phyloP scores from a whole-genome alignment of 164 flowering plant genomes.

The Stephania yunnanensis region DNA sequence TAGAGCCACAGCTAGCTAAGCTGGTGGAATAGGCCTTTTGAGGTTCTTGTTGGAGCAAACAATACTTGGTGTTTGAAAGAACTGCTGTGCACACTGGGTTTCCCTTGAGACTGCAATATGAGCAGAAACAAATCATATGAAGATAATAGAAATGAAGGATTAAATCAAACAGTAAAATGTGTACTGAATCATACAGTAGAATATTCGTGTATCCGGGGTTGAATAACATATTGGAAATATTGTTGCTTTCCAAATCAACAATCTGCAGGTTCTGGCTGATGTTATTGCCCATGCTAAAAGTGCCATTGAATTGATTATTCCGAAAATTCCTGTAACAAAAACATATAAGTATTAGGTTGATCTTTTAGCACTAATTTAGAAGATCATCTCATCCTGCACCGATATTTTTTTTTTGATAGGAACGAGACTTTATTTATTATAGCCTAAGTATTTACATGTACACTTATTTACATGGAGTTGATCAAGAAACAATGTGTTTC shows the following conservation, averaged over 20 bases:
- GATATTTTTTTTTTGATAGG: too few species aligned
- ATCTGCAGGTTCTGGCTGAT: constrained; percentile 57
- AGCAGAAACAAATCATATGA: background rate
- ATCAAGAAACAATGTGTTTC: too few species aligned
- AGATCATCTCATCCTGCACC: too few species aligned
- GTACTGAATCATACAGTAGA: constrained; percentile 46
- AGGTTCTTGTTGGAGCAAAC: constrained; percentile 42
- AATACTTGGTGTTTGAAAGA: constrained; percentile 41
- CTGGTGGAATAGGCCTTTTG: constrained; percentile 56
- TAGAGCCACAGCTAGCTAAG: constrained; percentile 51
- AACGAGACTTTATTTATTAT: too few species aligned
- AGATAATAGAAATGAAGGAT: background rate
- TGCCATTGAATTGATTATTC: constrained; percentile 57
- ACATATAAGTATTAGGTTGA: too few species aligned
- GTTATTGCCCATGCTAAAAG: constrained; percentile 53
- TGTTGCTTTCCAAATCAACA: constrained; percentile 67
- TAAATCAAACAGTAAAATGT: background rate
- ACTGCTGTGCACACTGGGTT: constrained; percentile 63
- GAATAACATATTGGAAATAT: constrained; percentile 37
- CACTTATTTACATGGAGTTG: too few species aligned
- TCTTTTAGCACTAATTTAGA: too few species aligned
- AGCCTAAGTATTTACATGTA: too few species aligned
- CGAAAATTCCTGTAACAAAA: constrained; percentile 32
- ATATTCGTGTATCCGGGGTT: constrained; percentile 41
- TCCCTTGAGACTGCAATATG: constrained; percentile 48